phyloP scores from a whole-genome alignment of 352 stramenopile genomes.

The Phytophthora europaea region DNA sequence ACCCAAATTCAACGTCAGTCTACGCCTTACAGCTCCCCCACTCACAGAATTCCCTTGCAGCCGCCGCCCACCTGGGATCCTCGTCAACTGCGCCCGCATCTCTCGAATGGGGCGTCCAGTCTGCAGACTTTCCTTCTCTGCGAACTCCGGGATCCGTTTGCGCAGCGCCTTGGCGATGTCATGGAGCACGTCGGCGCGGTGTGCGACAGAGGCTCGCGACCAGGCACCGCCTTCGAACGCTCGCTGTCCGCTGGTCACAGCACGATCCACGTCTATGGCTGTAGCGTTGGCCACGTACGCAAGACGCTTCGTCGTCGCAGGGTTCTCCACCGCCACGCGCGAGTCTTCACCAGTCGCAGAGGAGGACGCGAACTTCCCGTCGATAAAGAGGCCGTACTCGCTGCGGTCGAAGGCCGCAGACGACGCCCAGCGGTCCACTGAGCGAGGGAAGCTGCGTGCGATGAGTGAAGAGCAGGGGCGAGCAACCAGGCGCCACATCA shows the following conservation, averaged over 20 bases:
- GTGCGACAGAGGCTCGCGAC: constrained; percentile 37
- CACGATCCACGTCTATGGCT: constrained; percentile 44
- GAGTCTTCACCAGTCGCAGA: constrained; percentile 32
- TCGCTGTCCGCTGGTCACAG: constrained; percentile 39
- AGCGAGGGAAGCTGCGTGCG: neutral
- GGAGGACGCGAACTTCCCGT: constrained; percentile 42
- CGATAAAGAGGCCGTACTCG: constrained; percentile 60
- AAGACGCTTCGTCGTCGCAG: constrained; percentile 54
- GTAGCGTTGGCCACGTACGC: constrained; percentile 48
- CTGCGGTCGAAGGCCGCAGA: constrained; percentile 37
- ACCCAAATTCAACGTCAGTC: neutral
- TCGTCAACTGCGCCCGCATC: constrained; percentile 61
- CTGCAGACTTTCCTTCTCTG: constrained; percentile 67
- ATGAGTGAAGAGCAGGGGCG: neutral
- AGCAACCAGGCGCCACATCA: constrained; percentile 15
- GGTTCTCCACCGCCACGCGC: constrained; percentile 55
- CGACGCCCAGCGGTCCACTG: constrained; percentile 7
- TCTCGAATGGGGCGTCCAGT: constrained; percentile 72
- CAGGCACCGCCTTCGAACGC: constrained; percentile 50
- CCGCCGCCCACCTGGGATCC: constrained; percentile 42
- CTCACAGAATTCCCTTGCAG: neutral
- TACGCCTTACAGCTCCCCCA: neutral
- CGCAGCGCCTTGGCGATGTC: constrained; percentile 50
- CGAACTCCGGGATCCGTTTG: constrained; percentile 52
- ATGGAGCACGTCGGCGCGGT: constrained; percentile 55